Conservation (phyloP, 2,329 filamentous ascomycete genomes). For the Aspergillus latus region DNA sequence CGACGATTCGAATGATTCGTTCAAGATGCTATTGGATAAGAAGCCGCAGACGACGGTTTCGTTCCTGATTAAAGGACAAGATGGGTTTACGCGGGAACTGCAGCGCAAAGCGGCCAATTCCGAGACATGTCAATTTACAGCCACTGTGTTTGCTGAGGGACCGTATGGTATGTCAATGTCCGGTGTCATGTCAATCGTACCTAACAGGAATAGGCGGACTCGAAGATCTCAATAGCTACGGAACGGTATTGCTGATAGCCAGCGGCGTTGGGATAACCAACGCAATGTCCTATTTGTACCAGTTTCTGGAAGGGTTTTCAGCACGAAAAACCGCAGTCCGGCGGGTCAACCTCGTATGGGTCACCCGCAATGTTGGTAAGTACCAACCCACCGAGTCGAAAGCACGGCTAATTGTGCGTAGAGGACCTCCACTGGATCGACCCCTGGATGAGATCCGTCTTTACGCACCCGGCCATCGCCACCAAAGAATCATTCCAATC, state of each 20-base stretch:
- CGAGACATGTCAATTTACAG: slow-evolving; percentile 26
- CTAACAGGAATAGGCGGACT: slow-evolving; percentile 25
- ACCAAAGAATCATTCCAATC: slow-evolving; percentile 25
- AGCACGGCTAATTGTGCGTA: slow-evolving; percentile 15
- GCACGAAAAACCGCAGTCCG: slow-evolving; percentile 28
- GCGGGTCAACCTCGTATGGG: slow-evolving; percentile 33
- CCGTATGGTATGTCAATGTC: slow-evolving; percentile 33
- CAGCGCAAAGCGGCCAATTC: slow-evolving; percentile 29
- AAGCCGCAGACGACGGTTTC: slow-evolving; percentile 32
- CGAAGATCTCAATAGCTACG: slow-evolving; percentile 33
- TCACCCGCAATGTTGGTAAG: slow-evolving; percentile 34
- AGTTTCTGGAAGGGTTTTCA: slow-evolving; percentile 29
- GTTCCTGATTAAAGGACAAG: slow-evolving; percentile 34
- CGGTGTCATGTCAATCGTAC: not conserved
- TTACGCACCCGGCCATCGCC: slow-evolving; percentile 28
- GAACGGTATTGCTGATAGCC: slow-evolving; percentile 36
- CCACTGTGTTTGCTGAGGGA: slow-evolving; percentile 34
- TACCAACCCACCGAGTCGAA: not conserved
- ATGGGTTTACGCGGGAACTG: slow-evolving; percentile 36
- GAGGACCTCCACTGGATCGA: slow-evolving; percentile 39
- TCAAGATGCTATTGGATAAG: slow-evolving; percentile 28
- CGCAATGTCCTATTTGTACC: slow-evolving; percentile 35
- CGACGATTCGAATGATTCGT: slow-evolving; percentile 31
- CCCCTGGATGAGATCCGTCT: slow-evolving; percentile 34
- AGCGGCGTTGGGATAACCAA: slow-evolving; percentile 42